A percentile compares a stretch with the other conserved stretches of the same genome.
Conservation (phyloP, 192 early-diverging fungal genomes). For the Geranomyces variabilis region DNA sequence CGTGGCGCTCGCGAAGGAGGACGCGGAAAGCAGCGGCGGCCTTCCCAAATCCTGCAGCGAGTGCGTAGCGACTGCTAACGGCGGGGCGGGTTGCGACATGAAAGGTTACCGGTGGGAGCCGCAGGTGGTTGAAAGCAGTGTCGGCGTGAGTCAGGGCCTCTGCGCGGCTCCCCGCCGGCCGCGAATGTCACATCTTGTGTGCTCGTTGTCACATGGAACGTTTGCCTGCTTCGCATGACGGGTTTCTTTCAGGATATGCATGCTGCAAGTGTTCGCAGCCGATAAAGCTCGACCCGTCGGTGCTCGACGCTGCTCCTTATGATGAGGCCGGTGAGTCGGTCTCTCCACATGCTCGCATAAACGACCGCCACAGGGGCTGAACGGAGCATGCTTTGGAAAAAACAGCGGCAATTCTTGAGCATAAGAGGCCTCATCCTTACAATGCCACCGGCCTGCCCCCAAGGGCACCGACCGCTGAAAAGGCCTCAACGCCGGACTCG, state of each 20-base stretch:
- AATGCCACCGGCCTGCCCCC: background rate
- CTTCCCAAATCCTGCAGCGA: no score
- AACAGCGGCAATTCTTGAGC: background rate
- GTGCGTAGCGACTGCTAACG: no score
- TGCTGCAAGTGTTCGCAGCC: slow-evolving; percentile 71
- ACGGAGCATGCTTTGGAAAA: slow-evolving; percentile 17
- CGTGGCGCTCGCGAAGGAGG: slow-evolving; percentile 15
- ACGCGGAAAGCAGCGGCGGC: background rate
- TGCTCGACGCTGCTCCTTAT: slow-evolving; percentile 52
- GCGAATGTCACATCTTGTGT: no score
- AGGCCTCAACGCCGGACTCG: background rate
- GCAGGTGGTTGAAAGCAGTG: no score
- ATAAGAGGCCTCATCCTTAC: background rate
- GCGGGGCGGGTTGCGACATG: no score
- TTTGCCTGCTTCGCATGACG: background rate
- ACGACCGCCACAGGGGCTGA: background rate
- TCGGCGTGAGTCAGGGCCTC: no score
- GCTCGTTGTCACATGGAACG: slow-evolving; percentile 25
- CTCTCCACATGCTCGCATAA: background rate
- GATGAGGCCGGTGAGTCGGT: slow-evolving; percentile 60
- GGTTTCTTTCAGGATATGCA: slow-evolving; percentile 30
- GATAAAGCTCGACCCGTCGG: slow-evolving; percentile 65
- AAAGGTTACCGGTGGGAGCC: no score
- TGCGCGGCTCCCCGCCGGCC: no score
- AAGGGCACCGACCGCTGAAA: no score